Evolutionary conservation across 2,329 filamentous ascomycete species (phyloP).

Genomic region (Pestalotiopsis sp.): DNA sequence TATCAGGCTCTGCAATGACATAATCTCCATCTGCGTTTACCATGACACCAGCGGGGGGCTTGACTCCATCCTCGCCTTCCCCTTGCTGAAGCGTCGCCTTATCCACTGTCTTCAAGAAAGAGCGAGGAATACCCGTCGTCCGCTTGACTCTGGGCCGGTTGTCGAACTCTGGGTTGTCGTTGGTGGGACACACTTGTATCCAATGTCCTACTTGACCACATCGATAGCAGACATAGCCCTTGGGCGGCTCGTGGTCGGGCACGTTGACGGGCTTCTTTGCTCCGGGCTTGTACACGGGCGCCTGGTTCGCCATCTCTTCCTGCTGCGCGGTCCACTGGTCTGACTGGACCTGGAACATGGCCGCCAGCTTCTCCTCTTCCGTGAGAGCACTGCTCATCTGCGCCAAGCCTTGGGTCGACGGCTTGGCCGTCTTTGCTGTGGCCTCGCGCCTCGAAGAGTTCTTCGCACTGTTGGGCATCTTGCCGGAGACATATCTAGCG

Average conservation of each 20-base stretch:
- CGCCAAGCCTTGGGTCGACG: conserved; percentile 58
- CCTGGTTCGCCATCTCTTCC: conserved; percentile 84
- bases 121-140: conserved; percentile 94
- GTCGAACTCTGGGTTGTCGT: conserved; percentile 95
- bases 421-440: conserved; percentile 61
- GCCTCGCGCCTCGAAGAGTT: conserved; percentile 72
- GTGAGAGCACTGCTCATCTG: conserved; percentile 81
- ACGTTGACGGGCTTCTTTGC: conserved; percentile 73
- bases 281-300: conserved; percentile 62
- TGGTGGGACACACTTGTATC: conserved; percentile 98
- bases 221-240: conserved; percentile 93
- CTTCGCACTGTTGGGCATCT: conserved; percentile 88
- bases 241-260: conserved; percentile 89
- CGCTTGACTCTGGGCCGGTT: conserved; percentile 91
- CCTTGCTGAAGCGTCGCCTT: conserved; percentile 80
- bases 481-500: conserved; percentile 92
- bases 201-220: conserved; percentile 98
- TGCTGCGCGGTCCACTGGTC: conserved; percentile 94
- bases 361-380: conserved; percentile 91
- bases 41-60: conserved; percentile 89
- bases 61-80: conserved; percentile 68
- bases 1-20: conserved; percentile 94
- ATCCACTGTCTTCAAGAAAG: conserved; percentile 93
- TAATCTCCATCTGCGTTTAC: conserved; percentile 97
- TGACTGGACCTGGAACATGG: conserved; percentile 87